phyloP scores from a whole-genome alignment of 2,329 filamentous ascomycete species.

The Harringtonia lauricola region DNA sequence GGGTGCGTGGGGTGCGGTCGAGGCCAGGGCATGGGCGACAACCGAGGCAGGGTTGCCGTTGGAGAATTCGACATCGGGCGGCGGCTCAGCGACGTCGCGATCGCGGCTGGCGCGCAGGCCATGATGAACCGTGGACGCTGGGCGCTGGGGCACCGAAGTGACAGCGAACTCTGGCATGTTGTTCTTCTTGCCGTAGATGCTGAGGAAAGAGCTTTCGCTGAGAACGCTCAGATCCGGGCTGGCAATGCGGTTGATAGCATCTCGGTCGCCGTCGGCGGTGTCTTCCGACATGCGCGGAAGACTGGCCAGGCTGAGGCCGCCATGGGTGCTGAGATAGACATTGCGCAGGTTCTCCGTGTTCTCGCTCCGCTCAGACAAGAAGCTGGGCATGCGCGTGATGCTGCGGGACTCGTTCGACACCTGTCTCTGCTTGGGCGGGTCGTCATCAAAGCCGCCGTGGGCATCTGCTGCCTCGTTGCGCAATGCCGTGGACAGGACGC shows the following conservation, averaged over 20 bases:
- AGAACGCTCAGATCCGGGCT: conserved; percentile 54
- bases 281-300: conserved; percentile 37
- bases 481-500: conserved; percentile 11
- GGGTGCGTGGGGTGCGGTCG: neutral
- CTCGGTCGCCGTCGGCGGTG: conserved; percentile 17
- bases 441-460: neutral
- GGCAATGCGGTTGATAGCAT: conserved; percentile 29
- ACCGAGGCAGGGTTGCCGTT: conserved; percentile 6
- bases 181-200: conserved; percentile 45
- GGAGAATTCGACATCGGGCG: conserved; percentile 8
- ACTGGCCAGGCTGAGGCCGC: conserved; percentile 31
- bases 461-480: neutral
- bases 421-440: conserved; percentile 14
- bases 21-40: conserved; percentile 4
- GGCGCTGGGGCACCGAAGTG: conserved; percentile 12
- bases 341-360: conserved; percentile 50
- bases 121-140: neutral
- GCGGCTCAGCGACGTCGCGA: too few species aligned
- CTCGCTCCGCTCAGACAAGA: conserved; percentile 48
- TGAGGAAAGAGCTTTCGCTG: conserved; percentile 57
- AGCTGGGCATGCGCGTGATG: conserved; percentile 51
- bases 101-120: too few species aligned
- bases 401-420: conserved; percentile 21
- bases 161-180: conserved; percentile 14
- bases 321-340: conserved; percentile 40